Base-by-base conservation (phyloP, 352 stramenopile genomes). In the Saprolegnia parasitica region DNA sequence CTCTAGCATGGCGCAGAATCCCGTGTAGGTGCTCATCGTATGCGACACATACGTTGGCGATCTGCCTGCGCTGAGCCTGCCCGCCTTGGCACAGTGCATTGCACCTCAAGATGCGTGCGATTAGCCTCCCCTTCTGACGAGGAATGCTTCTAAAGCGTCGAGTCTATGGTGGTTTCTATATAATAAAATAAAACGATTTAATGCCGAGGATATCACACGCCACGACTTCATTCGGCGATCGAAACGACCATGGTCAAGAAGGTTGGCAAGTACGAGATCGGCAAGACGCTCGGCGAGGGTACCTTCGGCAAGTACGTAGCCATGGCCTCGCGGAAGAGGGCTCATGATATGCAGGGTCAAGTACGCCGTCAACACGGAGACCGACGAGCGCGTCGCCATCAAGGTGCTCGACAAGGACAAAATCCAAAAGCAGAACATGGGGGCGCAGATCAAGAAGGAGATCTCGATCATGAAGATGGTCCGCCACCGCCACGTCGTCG, bases 401-500 rank as follows among this genome's bases (percentile, higher is more conserved):
- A 99, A 99, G 80, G 91, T 98, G 72, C 83, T 99, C 68, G 95
- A 99, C 78, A 99, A 99, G 81, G 90, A 98, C 63, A 98, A 98
- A 80, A 98, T 98, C 77, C 93, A 99, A 77, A 98, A 98, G 77
- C 94, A 99, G 76, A 98, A 98, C 79, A 98, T 99, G 94, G 94
- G 92, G 18, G 90, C 93, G 37, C 96, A 99, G 81, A 96, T 99
- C 76, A 99, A 99, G 80, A 97, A 98, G 77, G 96, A 99, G 83
- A 99, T 99, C 72, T 97, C 90, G 13, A 98, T 99, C 71, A 98
- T 99, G 95, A 99, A 98, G 81, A 97, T 98, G 78, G 91, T 95
- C 77, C 85, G 87, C 77, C 85, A 95, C 77, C 85, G 83, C 71
- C 85, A 95, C 75, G 84, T 95, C n/a, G 87, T 95, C 55, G 87